phyloP scores from a whole-genome alignment of 2,329 filamentous ascomycete species.

The Arthrobotrys musiformis region DNA sequence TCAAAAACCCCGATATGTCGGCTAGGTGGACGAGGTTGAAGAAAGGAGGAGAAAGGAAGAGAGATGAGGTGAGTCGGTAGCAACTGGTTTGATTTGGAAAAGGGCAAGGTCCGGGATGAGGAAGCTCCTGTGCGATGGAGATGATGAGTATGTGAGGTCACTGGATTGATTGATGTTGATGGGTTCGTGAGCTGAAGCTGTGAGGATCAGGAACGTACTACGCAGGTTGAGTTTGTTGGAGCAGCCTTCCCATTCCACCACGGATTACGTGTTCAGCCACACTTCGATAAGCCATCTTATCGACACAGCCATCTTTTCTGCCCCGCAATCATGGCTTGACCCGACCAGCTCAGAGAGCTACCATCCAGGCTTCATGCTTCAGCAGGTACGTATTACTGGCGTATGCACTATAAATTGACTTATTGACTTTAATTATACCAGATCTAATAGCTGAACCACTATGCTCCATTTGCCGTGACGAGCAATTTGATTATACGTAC shows the following conservation, averaged over 20 bases:
- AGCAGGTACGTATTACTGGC: too few species aligned
- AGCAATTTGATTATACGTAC: too few species aligned
- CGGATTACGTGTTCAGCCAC: conserved; percentile 51
- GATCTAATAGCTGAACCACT: too few species aligned
- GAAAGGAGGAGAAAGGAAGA: not conserved
- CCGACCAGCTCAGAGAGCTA: not conserved
- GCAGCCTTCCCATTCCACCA: conserved; percentile 20
- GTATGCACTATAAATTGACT: too few species aligned
- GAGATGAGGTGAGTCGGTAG: not conserved
- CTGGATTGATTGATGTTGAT: conserved; percentile 13
- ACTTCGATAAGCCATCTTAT: not conserved
- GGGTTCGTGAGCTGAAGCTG: not conserved
- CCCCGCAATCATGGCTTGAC: conserved; percentile 44
- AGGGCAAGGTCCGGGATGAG: not conserved
- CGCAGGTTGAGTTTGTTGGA: conserved; percentile 26
- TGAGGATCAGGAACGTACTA: conserved; percentile 6
- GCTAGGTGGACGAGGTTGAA: conserved; percentile 1
- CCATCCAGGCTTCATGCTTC: too few species aligned
- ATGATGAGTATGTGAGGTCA: not conserved
- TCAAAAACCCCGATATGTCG: conserved; percentile 26
- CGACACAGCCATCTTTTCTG: conserved; percentile 6
- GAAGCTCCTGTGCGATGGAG: not conserved
- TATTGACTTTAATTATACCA: too few species aligned
- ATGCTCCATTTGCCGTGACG: too few species aligned
- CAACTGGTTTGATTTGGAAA: not conserved